A percentile compares a stretch with the other conserved stretches of the same genome.
phyloP scores from a whole-genome alignment of 768 basidiomycete species.

The Tulasnella sp. region DNA sequence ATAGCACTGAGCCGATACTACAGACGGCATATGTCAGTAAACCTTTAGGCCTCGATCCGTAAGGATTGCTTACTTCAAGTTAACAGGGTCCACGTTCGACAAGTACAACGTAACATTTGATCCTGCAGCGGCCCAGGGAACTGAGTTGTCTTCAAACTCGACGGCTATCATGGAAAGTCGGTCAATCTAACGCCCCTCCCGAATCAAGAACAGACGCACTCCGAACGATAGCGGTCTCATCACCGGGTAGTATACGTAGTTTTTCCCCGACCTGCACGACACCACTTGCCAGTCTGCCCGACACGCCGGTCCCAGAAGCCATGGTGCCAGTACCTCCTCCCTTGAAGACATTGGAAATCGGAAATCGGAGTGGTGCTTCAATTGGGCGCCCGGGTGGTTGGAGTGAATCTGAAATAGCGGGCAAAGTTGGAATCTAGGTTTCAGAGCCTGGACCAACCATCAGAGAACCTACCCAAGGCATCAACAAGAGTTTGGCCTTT shows the following conservation, averaged over 20 bases:
- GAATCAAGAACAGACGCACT: constrained; percentile 42
- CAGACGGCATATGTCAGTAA: background rate
- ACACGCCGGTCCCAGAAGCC: constrained; percentile 64
- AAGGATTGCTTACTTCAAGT: constrained; percentile 52
- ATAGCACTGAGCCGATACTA: constrained; percentile 86
- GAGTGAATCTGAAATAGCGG: constrained; percentile 60
- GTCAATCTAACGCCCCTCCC: background rate
- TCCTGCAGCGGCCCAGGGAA: constrained; percentile 89
- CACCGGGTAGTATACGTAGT: constrained; percentile 85
- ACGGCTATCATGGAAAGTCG: constrained; percentile 59
- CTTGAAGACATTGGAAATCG: constrained; percentile 94
- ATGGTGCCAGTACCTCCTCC: constrained; percentile 67
- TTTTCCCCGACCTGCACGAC: constrained; percentile 91
- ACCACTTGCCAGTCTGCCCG: constrained; percentile 84
- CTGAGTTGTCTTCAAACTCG: constrained; percentile 74
- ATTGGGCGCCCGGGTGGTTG: constrained; percentile 83
- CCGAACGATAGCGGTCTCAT: constrained; percentile 81
- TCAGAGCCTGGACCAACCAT: constrained; percentile 42
- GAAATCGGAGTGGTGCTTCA: constrained; percentile 75
- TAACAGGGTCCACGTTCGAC: constrained; percentile 79
- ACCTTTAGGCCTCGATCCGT: background rate
- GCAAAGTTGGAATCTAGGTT: background rate
- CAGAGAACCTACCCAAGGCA: constrained; percentile 63
- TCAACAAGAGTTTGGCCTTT: constrained; percentile 82
- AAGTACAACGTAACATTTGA: constrained; percentile 86